phyloP scores from a whole-genome alignment of 768 basidiomycete genomes.

The Rhizopogon rudus region DNA sequence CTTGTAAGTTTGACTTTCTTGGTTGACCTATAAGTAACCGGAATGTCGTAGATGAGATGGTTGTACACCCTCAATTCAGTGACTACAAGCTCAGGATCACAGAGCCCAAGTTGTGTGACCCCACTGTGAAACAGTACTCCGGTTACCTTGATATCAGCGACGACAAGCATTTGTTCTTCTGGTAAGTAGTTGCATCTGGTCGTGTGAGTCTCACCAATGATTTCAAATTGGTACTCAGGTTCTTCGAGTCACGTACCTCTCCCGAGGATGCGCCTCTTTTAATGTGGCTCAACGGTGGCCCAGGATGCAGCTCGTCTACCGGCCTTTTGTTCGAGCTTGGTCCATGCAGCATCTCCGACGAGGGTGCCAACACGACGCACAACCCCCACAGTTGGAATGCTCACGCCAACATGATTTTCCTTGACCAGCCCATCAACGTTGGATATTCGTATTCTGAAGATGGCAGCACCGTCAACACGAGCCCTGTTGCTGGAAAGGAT shows the following conservation, averaged over 20 bases:
- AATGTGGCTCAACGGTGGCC: conserved; percentile 87
- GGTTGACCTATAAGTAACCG: background rate
- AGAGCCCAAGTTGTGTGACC: conserved; percentile 72
- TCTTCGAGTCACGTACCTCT: conserved; percentile 78
- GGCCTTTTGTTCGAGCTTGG: conserved; percentile 93
- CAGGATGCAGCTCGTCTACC: conserved; percentile 68
- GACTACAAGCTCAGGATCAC: conserved; percentile 56
- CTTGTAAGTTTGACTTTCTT: conserved; percentile 45
- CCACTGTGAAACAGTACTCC: conserved; percentile 67
- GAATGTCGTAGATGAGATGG: conserved; percentile 46
- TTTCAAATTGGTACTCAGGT: conserved; percentile 40
- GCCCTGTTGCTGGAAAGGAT: conserved; percentile 84
- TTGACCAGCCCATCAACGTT: conserved; percentile 79
- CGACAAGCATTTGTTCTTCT: conserved; percentile 84
- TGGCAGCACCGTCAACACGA: conserved; percentile 68
- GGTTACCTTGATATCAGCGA: conserved; percentile 82
- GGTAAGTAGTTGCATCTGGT: conserved; percentile 37
- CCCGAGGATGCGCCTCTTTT: conserved; percentile 79
- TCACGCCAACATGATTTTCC: conserved; percentile 56
- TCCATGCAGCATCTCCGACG: conserved; percentile 70
- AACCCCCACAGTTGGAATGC: conserved; percentile 88
- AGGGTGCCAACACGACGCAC: conserved; percentile 61
- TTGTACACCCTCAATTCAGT: conserved; percentile 49
- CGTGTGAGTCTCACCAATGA: no score
- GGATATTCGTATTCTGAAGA: conserved; percentile 86